A percentile compares a stretch with the other conserved stretches of the same genome.
These are phyloP conservation scores for Aspergillus taichungensis DNA, from an alignment of 495 filamentous ascomycete genomes.

Conservation along the genomic window DNA sequence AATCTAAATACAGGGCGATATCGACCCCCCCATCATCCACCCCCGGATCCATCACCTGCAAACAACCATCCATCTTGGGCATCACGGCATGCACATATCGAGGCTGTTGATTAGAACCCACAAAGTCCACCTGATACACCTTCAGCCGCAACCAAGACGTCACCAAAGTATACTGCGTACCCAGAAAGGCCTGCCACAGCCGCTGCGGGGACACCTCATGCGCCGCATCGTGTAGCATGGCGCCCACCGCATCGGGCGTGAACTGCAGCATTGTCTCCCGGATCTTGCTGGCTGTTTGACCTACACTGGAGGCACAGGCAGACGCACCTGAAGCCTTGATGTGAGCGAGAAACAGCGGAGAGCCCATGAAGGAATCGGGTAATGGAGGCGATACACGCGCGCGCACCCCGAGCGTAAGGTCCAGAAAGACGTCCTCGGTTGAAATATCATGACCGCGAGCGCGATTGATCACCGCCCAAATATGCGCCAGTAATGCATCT, in stretches of 20 bases:
- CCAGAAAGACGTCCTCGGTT: conserved; percentile 19
- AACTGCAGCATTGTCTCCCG: conserved; percentile 20
- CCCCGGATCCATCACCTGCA: conserved; percentile 19
- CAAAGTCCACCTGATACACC: conserved; percentile 32
- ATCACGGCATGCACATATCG: conserved; percentile 29
- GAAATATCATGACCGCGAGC: conserved; percentile 12
- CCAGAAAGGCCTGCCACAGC: conserved; percentile 30
- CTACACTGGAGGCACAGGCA: not conserved
- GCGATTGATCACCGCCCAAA: conserved; percentile 29
- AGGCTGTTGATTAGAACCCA: conserved; percentile 5
- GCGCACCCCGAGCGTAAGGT: conserved; percentile 25
- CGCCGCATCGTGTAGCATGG: conserved; percentile 23
- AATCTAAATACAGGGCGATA: not conserved
- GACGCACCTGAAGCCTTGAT: not conserved
- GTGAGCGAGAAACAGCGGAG: conserved; percentile 16
- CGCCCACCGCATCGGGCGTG: conserved; percentile 21
- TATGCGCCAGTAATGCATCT: conserved; percentile 28
- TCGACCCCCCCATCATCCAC: not conserved
- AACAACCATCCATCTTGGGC: conserved; percentile 29
- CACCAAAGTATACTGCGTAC: conserved; percentile 23
- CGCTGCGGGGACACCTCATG: conserved; percentile 27
- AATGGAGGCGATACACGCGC: conserved; percentile 19
- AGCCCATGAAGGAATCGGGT: conserved; percentile 27
- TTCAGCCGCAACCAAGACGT: conserved; percentile 29
- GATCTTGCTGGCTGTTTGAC: conserved; percentile 17